Evolutionary conservation across 495 filamentous ascomycete genomes (phyloP).

Genomic region (Xylaria flabelliformis): DNA sequence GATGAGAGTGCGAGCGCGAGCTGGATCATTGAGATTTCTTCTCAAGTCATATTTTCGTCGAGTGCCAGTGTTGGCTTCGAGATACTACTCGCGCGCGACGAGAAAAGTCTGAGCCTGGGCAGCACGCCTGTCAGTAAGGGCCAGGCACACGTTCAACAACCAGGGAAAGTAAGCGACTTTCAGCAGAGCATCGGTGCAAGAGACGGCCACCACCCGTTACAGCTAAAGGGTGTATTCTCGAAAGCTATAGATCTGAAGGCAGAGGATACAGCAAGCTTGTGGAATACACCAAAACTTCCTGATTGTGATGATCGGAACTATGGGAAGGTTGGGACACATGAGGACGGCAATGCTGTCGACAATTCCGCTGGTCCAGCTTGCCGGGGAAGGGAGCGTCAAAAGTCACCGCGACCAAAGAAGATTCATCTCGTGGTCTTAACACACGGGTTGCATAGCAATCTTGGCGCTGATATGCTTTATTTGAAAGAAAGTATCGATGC

Average conservation of each 20-base stretch:
- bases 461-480: slow-evolving; percentile 97
- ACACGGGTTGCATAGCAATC: slow-evolving; percentile 94
- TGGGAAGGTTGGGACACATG: slow-evolving; percentile 28
- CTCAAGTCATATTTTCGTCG: slow-evolving; percentile 89
- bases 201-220: slow-evolving; percentile 54
- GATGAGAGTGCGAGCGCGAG: slow-evolving; percentile 62
- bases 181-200: slow-evolving; percentile 58
- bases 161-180: slow-evolving; percentile 77
- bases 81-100: slow-evolving; percentile 82
- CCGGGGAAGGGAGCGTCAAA: slow-evolving; percentile 29
- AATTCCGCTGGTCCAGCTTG: slow-evolving; percentile 29
- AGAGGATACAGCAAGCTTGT: slow-evolving; percentile 86
- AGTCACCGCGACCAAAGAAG: slow-evolving; percentile 60
- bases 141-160: slow-evolving; percentile 52
- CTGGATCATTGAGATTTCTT: slow-evolving; percentile 91
- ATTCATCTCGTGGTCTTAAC: slow-evolving; percentile 92
- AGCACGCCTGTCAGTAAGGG: slow-evolving; percentile 55
- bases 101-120: slow-evolving; percentile 75
- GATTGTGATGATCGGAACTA: slow-evolving; percentile 57
- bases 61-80: slow-evolving; percentile 92
- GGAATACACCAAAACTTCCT: slow-evolving; percentile 87
- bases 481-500: slow-evolving; percentile 96
- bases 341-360: slow-evolving; percentile 34
- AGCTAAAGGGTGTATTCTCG: slow-evolving; percentile 78
- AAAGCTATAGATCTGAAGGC: slow-evolving; percentile 75